Conservation (phyloP, 2,329 filamentous ascomycete species). For the Exophiala sp. region DNA sequence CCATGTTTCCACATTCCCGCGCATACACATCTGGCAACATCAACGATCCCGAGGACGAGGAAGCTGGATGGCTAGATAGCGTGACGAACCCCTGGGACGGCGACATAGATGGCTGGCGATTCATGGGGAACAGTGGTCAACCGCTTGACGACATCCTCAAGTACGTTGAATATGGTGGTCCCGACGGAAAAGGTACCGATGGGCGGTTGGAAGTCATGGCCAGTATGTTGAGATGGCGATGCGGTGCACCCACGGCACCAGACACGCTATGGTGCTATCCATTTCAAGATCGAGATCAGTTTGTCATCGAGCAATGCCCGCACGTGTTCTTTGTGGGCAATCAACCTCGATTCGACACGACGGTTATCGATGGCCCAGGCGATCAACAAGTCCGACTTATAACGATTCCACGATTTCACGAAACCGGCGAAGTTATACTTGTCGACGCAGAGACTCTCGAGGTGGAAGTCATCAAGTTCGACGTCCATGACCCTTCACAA, state of each 20-base stretch:
- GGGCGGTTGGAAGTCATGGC: slow-evolving; percentile 86
- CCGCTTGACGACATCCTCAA: slow-evolving; percentile 92
- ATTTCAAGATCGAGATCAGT: slow-evolving; percentile 89
- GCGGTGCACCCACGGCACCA: slow-evolving; percentile 86
- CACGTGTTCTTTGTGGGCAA: slow-evolving; percentile 90
- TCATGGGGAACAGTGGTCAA: slow-evolving; percentile 85
- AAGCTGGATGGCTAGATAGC: slow-evolving; percentile 74
- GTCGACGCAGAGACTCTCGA: slow-evolving; percentile 83
- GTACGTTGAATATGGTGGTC: slow-evolving; percentile 63
- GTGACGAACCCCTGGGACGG: slow-evolving; percentile 93
- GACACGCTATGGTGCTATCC: slow-evolving; percentile 98
- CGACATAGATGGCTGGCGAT: slow-evolving; percentile 82
- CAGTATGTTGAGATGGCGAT: slow-evolving; percentile 86
- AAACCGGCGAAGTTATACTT: slow-evolving; percentile 75
- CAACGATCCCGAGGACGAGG: slow-evolving; percentile 36
- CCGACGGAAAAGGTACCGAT: slow-evolving; percentile 32
- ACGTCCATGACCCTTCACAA: slow-evolving; percentile 33
- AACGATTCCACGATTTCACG: slow-evolving; percentile 76
- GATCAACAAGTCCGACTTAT: slow-evolving; percentile 73
- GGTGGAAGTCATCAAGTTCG: slow-evolving; percentile 65
- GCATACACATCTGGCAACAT: slow-evolving; percentile 56
- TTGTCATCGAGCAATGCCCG: slow-evolving; percentile 79
- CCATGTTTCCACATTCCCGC: slow-evolving; percentile 78
- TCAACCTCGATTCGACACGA: slow-evolving; percentile 74
- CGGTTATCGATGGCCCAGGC: slow-evolving; percentile 59